A percentile compares a stretch with the other conserved stretches of the same genome.
Conservation (phyloP, 208 protist genomes). For the Angomonas deanei region DNA sequence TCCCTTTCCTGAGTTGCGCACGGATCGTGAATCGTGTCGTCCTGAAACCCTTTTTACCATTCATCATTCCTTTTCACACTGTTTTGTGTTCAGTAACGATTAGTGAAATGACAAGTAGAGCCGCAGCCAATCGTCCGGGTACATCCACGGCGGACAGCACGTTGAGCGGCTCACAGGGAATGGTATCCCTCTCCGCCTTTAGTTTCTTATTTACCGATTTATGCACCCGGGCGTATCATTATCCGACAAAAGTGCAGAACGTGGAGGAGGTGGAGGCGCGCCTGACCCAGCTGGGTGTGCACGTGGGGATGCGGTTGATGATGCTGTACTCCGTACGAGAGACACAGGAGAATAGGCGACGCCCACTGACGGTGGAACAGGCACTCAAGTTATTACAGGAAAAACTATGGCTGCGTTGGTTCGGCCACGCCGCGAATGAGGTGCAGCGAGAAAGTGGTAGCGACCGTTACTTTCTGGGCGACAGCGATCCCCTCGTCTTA, state of each 20-base stretch:
- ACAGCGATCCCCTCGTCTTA: slow-evolving; percentile 73
- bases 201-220: slow-evolving; percentile 85
- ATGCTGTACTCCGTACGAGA: slow-evolving; percentile 66
- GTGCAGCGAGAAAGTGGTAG: slow-evolving; percentile 77
- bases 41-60: too few species aligned
- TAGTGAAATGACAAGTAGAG: too few species aligned
- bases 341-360: slow-evolving; percentile 33
- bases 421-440: slow-evolving; percentile 67
- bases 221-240: slow-evolving; percentile 71
- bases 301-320: slow-evolving; percentile 60
- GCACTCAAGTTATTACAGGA: slow-evolving; percentile 65
- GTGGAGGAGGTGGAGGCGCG: slow-evolving; percentile 77
- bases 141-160: too few species aligned
- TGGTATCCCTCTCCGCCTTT: slow-evolving; percentile 70
- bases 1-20: too few species aligned
- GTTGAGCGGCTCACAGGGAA: slow-evolving; percentile 7
- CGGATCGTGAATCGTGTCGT: too few species aligned
- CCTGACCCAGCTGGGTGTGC: slow-evolving; percentile 56
- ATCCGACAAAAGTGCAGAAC: slow-evolving; percentile 62
- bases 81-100: too few species aligned
- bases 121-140: too few species aligned
- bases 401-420: slow-evolving; percentile 76
- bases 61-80: too few species aligned
- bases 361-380: slow-evolving; percentile 57
- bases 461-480: slow-evolving; percentile 75